These are phyloP conservation scores for Pseudofabraea citricarpa DNA, from an alignment of 2,329 filamentous ascomycete species.

Conservation along the genomic window DNA sequence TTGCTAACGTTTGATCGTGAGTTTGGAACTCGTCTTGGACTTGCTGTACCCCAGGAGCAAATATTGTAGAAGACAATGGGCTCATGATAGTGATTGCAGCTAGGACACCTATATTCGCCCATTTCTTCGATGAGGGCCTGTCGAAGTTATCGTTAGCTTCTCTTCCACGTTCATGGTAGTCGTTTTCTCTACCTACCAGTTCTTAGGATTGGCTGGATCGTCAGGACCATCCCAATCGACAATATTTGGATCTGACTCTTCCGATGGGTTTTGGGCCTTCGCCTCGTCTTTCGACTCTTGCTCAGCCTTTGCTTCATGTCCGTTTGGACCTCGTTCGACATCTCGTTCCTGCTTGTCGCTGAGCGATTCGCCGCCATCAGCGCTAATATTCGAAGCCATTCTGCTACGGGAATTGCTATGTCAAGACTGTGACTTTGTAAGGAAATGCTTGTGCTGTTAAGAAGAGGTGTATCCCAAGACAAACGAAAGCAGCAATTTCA, in stretches of 20 bases:
- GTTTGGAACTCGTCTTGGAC: conserved; percentile 56
- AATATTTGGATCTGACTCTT: conserved; percentile 12
- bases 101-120: too few relatives aligned
- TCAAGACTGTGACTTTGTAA: too few relatives aligned
- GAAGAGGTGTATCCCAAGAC: too few relatives aligned
- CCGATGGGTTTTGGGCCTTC: conserved; percentile 16
- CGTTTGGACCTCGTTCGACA: too few relatives aligned
- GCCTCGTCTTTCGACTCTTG: conserved; percentile 20
- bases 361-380: too few relatives aligned
- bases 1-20: conserved; percentile 39
- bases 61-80: conserved; percentile 43
- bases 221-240: conserved; percentile 18
- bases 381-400: too few relatives aligned
- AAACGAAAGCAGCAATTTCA: too few relatives aligned
- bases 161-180: conserved; percentile 26
- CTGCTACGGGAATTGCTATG: too few relatives aligned
- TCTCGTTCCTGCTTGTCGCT: too few relatives aligned
- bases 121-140: conserved; percentile 15
- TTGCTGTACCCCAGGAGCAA: conserved; percentile 61
- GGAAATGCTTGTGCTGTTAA: too few relatives aligned
- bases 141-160: conserved; percentile 15
- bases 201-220: conserved; percentile 29
- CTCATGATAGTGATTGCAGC: conserved; percentile 7
- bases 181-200: conserved; percentile 27
- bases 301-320: too few relatives aligned